A percentile compares a stretch with the other conserved stretches of the same genome.
These are phyloP conservation scores for Calamus simplicifolius DNA, from an alignment of 176 grass and related monocot species.

Conservation along the genomic window DNA sequence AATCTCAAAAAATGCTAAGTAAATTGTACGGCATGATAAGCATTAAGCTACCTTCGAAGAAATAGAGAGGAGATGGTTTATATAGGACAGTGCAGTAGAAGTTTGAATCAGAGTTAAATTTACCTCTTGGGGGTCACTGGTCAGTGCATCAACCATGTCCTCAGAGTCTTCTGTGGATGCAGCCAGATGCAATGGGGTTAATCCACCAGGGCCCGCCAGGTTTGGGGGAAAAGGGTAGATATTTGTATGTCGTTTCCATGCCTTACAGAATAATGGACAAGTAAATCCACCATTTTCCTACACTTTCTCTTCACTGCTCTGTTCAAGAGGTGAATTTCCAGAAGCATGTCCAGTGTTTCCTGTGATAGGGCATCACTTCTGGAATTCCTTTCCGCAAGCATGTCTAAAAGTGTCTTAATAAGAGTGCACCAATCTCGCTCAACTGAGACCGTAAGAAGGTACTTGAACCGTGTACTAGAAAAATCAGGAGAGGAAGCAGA, in stretches of 20 bases:
- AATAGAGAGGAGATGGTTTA: no score
- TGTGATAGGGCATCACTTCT: conserved; percentile 42
- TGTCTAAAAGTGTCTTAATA: conserved; percentile 72
- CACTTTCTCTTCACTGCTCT: conserved; percentile 92
- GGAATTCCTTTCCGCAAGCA: conserved; percentile 65
- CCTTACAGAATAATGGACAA: conserved; percentile 52
- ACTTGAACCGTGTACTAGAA: conserved; percentile 61
- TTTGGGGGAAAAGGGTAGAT: conserved; percentile 68
- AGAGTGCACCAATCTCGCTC: conserved; percentile 84
- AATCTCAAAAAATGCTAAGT: no score
- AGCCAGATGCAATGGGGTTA: conserved; percentile 81
- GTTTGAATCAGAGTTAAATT: background rate
- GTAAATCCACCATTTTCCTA: conserved; percentile 69
- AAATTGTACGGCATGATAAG: no score
- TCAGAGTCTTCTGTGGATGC: conserved; percentile 54
- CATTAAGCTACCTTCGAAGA: no score
- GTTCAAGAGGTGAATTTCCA: conserved; percentile 71
- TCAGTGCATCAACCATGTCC: conserved; percentile 85
- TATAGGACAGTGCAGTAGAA: no score
- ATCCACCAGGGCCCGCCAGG: conserved; percentile 59
- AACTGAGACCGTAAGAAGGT: conserved; percentile 78
- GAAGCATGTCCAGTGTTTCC: conserved; percentile 65
- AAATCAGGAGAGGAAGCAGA: conserved; percentile 33
- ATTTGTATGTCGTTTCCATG: conserved; percentile 35
- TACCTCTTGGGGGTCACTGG: conserved; percentile 87